These are phyloP conservation scores for Saccharomycodes ludwigii DNA, from an alignment of 805 yeast species.

Conservation along the genomic window DNA sequence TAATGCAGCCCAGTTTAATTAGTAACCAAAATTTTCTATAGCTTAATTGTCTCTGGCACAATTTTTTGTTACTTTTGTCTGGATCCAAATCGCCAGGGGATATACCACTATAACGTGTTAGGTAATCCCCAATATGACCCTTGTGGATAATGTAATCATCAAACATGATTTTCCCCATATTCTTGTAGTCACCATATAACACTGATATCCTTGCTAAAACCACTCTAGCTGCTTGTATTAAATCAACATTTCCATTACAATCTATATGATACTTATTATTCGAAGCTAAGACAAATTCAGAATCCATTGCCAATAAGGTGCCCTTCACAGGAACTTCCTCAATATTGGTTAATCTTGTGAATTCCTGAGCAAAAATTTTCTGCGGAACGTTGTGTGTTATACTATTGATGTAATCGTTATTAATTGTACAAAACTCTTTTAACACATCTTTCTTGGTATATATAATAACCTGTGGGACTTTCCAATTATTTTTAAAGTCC, in stretches of 20 bases:
- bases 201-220: constrained; percentile 87
- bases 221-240: constrained; percentile 62
- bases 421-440: constrained; percentile 31
- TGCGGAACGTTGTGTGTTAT: constrained; percentile 5
- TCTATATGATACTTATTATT: constrained; percentile 72
- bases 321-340: constrained; percentile 68
- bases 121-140: constrained; percentile 64
- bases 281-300: constrained; percentile 80
- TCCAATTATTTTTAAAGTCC: constrained; percentile 66
- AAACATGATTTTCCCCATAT: constrained; percentile 39
- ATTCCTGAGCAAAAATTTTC: constrained; percentile 31
- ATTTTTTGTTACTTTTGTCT: constrained; percentile 42
- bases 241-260: constrained; percentile 53
- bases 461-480: constrained; percentile 60
- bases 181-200: constrained; percentile 40
- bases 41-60: constrained; percentile 72
- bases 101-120: constrained; percentile 90
- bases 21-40: constrained; percentile 85
- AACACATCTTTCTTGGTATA: constrained; percentile 42
- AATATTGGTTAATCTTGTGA: constrained; percentile 44
- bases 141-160: constrained; percentile 83
- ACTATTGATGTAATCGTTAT: constrained; percentile 45
- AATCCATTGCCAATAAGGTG: constrained; percentile 81
- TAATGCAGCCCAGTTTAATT: constrained; percentile 76
- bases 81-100: constrained; percentile 85